A percentile compares a stretch with the other conserved stretches of the same genome.
phyloP scores from a whole-genome alignment of 768 basidiomycete species.

The Cystoderma amianthinum region DNA sequence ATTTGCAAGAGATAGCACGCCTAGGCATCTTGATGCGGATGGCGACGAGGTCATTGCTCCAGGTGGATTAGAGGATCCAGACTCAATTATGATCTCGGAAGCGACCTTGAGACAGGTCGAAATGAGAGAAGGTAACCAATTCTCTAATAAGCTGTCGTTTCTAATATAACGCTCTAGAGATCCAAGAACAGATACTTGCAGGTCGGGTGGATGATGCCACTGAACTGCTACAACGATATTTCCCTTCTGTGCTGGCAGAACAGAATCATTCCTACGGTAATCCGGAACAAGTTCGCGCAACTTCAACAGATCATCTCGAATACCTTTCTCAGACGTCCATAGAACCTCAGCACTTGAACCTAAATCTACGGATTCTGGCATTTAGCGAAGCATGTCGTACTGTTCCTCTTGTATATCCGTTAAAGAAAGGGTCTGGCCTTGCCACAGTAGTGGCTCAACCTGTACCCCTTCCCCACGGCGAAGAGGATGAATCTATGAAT shows the following conservation, averaged over 20 bases:
- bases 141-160: background rate
- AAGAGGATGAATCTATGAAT: slow-evolving; percentile 19
- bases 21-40: slow-evolving; percentile 60
- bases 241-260: slow-evolving; percentile 60
- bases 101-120: slow-evolving; percentile 38
- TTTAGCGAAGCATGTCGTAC: slow-evolving; percentile 87
- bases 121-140: slow-evolving; percentile 46
- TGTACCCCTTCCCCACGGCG: slow-evolving; percentile 6
- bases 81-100: slow-evolving; percentile 21
- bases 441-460: slow-evolving; percentile 5
- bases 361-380: slow-evolving; percentile 82
- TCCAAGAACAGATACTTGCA: slow-evolving; percentile 60
- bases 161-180: too few relatives aligned
- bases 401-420: slow-evolving; percentile 45
- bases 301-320: slow-evolving; percentile 26
- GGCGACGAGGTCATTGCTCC: slow-evolving; percentile 50
- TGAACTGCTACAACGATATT: slow-evolving; percentile 58
- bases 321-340: slow-evolving; percentile 58
- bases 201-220: slow-evolving; percentile 75
- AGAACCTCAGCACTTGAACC: slow-evolving; percentile 64
- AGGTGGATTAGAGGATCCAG: background rate
- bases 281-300: slow-evolving; percentile 12
- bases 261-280: slow-evolving; percentile 3
- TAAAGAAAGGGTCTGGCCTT: slow-evolving; percentile 10
- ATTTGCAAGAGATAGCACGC: slow-evolving; percentile 56